Percentiles rank a stretch among this genome's conserved stretches.
phyloP scores from a whole-genome alignment of 768 basidiomycete genomes.

The Kwoniella dendrophila region DNA sequence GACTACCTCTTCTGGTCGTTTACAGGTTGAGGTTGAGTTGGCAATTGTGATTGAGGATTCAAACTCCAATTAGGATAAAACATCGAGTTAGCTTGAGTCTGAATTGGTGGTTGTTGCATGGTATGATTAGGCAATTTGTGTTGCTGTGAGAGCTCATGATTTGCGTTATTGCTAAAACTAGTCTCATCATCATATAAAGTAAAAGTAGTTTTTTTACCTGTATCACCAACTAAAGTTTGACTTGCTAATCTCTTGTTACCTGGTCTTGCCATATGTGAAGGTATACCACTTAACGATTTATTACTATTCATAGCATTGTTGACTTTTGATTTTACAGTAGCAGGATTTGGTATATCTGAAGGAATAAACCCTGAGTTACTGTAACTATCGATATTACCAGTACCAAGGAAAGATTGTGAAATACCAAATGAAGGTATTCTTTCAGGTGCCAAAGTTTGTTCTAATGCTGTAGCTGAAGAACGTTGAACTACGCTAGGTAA shows the following conservation, averaged over 20 bases:
- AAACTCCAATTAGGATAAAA: slow-evolving; percentile 18
- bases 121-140: not conserved
- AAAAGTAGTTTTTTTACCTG: slow-evolving; percentile 18
- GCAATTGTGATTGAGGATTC: not conserved
- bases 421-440: slow-evolving; percentile 48
- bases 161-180: not conserved
- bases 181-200: slow-evolving; percentile 14
- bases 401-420: slow-evolving; percentile 1
- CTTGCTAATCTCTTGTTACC: slow-evolving; percentile 52
- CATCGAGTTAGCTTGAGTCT: slow-evolving; percentile 18
- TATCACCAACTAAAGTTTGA: slow-evolving; percentile 42
- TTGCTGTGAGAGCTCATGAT: not conserved
- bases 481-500: slow-evolving; percentile 41
- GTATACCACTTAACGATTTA: slow-evolving; percentile 22
- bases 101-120: not conserved
- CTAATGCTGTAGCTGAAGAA: slow-evolving; percentile 34
- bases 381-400: not conserved
- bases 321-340: not conserved
- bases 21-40: too few species aligned
- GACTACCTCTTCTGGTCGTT: not conserved
- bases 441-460: slow-evolving; percentile 54
- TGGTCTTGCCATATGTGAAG: slow-evolving; percentile 39
- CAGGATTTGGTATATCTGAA: not conserved
- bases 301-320: not conserved
- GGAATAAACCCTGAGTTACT: not conserved